Evolutionary conservation across 768 basidiomycete genomes (phyloP), one percentile per base, ranked within the genome.

Genomic region (Termitomyces sp.): DNA sequence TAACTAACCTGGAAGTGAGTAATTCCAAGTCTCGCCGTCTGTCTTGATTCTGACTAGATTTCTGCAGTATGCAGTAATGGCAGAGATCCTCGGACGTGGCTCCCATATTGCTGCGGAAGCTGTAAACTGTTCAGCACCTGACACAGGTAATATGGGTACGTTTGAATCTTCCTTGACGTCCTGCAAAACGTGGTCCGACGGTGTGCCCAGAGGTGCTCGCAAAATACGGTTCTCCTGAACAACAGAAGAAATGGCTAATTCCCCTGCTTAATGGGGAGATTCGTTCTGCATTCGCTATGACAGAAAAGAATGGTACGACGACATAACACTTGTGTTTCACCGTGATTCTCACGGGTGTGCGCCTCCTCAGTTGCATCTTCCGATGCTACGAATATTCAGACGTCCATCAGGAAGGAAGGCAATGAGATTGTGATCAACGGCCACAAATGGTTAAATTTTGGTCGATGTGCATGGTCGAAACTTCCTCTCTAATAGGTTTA

Each of bases 111-210:
- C 88, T 3, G 86, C 95, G 22, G 88, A 98, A 74, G 85, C 82
- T 13, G 86, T 90, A 56, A 99, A 99, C 68, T 98, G 94, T 73
- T 86, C 94, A 26, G 94, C 95, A 14, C 96, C 96, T 32, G 96
- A 98, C 72, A 98, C 96, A 5, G 96, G 95, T 1, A 98, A 98
- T 71, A 98, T 98, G 94, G 94, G 93, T 92, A 63, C 38, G 82
- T 71, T 7, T 24, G 36, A 38, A 20, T 6, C 2, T 45, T 20
- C 32, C n/a, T 35, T 43, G 18, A 12, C 8, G 24, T 47, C 38
- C 43, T 42, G 12, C 24, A 47, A 36, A 51, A 44, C 44, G 45
- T 22, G 18, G 53, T 20, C 44, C 59, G 59, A 61, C 51, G 52
- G 33, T 36, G 32, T 57, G 55, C 60, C 12, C 75, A 95, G 95